Percentiles rank a stretch among this genome's conserved stretches.
phyloP scores from a whole-genome alignment of 768 basidiomycete species.

The Boletellus sp. region DNA sequence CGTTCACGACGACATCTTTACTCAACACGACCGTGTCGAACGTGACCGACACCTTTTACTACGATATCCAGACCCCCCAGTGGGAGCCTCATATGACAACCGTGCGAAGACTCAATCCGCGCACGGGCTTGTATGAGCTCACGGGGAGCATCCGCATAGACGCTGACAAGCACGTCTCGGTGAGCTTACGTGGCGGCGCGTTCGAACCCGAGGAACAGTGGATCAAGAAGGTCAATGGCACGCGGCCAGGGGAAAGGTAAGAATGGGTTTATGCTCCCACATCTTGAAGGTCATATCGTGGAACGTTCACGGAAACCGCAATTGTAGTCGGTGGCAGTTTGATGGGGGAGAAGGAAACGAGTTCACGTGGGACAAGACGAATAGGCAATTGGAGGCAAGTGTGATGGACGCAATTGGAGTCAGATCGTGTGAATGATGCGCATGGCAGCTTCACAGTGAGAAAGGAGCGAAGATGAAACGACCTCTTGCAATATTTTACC shows the following conservation, averaged over 20 bases:
- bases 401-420: not conserved
- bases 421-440: not conserved
- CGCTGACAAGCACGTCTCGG: constrained; percentile 26
- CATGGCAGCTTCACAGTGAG: constrained; percentile 24
- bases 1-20: constrained; percentile 37
- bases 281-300: too few species aligned
- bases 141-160: constrained; percentile 34
- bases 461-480: constrained; percentile 23
- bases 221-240: constrained; percentile 22
- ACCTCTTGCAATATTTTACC: constrained; percentile 34
- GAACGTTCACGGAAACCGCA: constrained; percentile 1
- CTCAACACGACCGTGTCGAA: constrained; percentile 38
- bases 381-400: constrained; percentile 13
- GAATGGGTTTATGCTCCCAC: not conserved
- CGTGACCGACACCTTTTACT: constrained; percentile 36
- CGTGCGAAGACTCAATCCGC: constrained; percentile 31
- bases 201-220: constrained; percentile 30
- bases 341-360: constrained; percentile 21
- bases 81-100: constrained; percentile 36
- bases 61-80: constrained; percentile 38
- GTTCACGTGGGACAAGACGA: constrained; percentile 18
- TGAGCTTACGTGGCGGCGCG: constrained; percentile 28
- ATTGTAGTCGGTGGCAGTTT: constrained; percentile 21
- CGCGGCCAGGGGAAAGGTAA: constrained; percentile 13
- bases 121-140: constrained; percentile 27